These are phyloP conservation scores for Isoetes taiwanensis DNA, from an alignment of 75 land plant genomes.

Conservation along the genomic window DNA sequence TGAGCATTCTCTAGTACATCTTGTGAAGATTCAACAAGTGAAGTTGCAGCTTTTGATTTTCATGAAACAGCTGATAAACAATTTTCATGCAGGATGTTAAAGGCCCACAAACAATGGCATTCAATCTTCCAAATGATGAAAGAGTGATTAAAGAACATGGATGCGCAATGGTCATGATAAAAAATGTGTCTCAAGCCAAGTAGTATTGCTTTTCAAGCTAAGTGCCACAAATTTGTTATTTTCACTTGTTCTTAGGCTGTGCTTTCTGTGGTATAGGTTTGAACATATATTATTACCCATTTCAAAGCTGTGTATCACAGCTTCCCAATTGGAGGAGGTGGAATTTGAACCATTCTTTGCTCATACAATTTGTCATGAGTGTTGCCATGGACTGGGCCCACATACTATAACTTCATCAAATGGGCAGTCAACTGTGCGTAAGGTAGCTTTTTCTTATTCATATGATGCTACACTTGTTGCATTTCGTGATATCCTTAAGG, in stretches of 20 bases:
- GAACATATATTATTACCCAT: slow-evolving; percentile 80
- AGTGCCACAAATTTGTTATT: not conserved
- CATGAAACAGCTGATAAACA: not conserved
- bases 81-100: slow-evolving; percentile 63
- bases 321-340: slow-evolving; percentile 50
- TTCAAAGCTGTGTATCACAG: slow-evolving; percentile 47
- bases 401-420: slow-evolving; percentile 66
- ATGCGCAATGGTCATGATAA: slow-evolving; percentile 91
- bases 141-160: slow-evolving; percentile 82
- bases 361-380: slow-evolving; percentile 93
- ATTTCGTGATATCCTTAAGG: no score
- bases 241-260: not conserved
- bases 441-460: no score
- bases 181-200: slow-evolving; percentile 92
- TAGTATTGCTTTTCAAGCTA: slow-evolving; percentile 13
- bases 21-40: no score
- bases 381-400: slow-evolving; percentile 98
- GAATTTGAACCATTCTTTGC: slow-evolving; percentile 92
- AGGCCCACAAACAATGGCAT: slow-evolving; percentile 96
- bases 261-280: slow-evolving; percentile 44
- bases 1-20: not conserved
- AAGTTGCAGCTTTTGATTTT: no score
- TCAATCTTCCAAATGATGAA: slow-evolving; percentile 98
- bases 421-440: slow-evolving; percentile 85
- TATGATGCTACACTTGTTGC: no score